A percentile compares a stretch with the other conserved stretches of the same genome.
These are phyloP conservation scores for Pichia kluyveri DNA, from an alignment of 805 yeast genomes.

Conservation along the genomic window DNA sequence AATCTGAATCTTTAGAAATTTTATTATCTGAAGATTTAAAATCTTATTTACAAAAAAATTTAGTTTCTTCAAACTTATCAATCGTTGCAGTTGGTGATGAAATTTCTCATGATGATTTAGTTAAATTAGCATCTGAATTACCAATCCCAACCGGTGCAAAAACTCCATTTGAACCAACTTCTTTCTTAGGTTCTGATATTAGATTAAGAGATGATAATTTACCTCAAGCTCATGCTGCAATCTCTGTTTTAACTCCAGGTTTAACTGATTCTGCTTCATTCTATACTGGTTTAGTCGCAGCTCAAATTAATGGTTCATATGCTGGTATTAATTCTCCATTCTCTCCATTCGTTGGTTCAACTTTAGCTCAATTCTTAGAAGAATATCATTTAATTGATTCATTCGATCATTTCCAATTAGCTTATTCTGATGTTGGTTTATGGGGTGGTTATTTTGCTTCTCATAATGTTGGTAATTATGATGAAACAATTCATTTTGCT, in stretches of 20 bases:
- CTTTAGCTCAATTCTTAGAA: constrained; percentile 58
- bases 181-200: constrained; percentile 79
- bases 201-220: constrained; percentile 83
- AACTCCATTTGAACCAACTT: constrained; percentile 39
- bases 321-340: constrained; percentile 45
- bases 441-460: constrained; percentile 75
- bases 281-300: constrained; percentile 66
- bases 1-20: constrained; percentile 50
- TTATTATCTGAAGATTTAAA: constrained; percentile 51
- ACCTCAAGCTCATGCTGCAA: constrained; percentile 69
- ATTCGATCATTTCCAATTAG: constrained; percentile 61
- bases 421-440: constrained; percentile 71
- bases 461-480: constrained; percentile 49
- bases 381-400: constrained; percentile 68
- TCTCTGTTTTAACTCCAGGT: constrained; percentile 70
- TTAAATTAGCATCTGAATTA: constrained; percentile 50
- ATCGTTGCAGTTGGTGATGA: constrained; percentile 58
- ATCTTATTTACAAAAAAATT: constrained; percentile 46
- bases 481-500: constrained; percentile 73
- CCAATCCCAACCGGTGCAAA: constrained; percentile 43
- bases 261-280: constrained; percentile 47
- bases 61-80: constrained; percentile 56
- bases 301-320: constrained; percentile 50
- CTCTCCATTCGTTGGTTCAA: constrained; percentile 54
- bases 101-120: constrained; percentile 59